Base-by-base conservation (phyloP, 257 asterid species). In the Fraxinus cuspidata region DNA sequence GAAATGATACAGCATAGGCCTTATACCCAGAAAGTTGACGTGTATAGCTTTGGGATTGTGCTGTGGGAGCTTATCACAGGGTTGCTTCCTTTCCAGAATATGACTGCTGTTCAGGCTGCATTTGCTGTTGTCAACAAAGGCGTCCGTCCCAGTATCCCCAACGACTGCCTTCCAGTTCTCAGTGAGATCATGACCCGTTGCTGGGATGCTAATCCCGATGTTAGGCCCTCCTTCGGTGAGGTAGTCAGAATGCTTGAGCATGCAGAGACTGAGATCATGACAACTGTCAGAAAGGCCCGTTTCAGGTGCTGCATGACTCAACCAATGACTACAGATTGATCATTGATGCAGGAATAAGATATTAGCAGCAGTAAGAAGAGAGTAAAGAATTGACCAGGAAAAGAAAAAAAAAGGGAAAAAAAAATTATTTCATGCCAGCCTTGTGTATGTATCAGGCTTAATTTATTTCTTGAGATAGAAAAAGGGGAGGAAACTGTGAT, bases 271-370 rank as follows among this genome's bases (percentile, higher is more conserved):
- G 96, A 90, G 84, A 86, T 89, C 72, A 79, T 89, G 90, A 87
- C 93, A 0, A 87, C 88, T 2, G 93, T 85, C 44, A 82, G 96
- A 66, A 90, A 87, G 78, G 96, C 96, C 29, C 96, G 96, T 70
- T 90, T 90, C 87, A 83, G 96, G 84, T 90, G 96, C 93, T 90
- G 96, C 86, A 83, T 88, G 38, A 87, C 87, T 70, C 89, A 82
- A 69, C 93, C 96, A 6, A 90, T 88, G 92, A 88, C 93, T 63
- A 82, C 81, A 56, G 93, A 90, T 74, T 90, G 85, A 86, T 67
- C 23, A 5, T 53, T 40, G 71, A 63, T 23, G 49, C 56, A 47
- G n/a, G 70, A 12, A 32, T 23, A 42, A 72, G 63, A 58, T 13
- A 27, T 31, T 80, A 81, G 81, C 69, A 73, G 67, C 78, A 80